A percentile compares a stretch with the other conserved stretches of the same genome.
These are phyloP conservation scores for Trifolium fragiferum DNA, from an alignment of 306 rosid genomes.

Conservation along the genomic window DNA sequence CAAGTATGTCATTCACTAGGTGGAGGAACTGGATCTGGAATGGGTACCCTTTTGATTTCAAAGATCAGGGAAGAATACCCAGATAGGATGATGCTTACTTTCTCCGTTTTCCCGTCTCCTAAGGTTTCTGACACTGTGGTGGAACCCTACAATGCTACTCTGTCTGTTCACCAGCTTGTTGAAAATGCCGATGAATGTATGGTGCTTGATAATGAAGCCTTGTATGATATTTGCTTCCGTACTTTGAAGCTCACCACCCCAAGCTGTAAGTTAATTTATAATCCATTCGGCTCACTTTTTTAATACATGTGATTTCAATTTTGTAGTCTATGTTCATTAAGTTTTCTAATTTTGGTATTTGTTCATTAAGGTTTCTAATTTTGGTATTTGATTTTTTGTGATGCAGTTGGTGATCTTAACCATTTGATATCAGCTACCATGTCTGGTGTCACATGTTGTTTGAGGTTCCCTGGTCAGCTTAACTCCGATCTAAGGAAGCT, in stretches of 20 bases:
- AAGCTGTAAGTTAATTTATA: conserved; percentile 14
- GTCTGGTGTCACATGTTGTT: conserved; percentile 29
- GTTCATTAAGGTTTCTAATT: not conserved
- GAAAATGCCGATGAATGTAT: conserved; percentile 17
- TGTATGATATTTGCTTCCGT: conserved; percentile 31
- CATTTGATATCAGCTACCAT: conserved; percentile 28
- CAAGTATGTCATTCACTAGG: conserved; percentile 27
- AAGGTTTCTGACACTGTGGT: conserved; percentile 29
- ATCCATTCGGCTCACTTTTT: too few species aligned
- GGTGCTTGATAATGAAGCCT: conserved; percentile 29
- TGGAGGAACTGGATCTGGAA: conserved; percentile 34
- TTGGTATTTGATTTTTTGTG: not conserved
- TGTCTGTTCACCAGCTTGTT: conserved; percentile 25
- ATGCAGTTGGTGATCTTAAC: conserved; percentile 34
- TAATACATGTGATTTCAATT: too few species aligned
- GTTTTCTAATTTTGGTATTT: too few species aligned
- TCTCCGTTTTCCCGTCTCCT: conserved; percentile 5
- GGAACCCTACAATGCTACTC: conserved; percentile 25
- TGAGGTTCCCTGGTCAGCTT: conserved; percentile 27
- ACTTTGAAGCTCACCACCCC: conserved; percentile 17
- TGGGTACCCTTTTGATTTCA: conserved; percentile 27
- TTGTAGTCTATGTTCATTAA: too few species aligned
- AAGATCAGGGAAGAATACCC: conserved; percentile 31
- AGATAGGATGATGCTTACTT: conserved; percentile 29
- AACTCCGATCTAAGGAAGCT: conserved; percentile 20